phyloP scores from a whole-genome alignment of 768 basidiomycete species.

The Panellus pusillus region DNA sequence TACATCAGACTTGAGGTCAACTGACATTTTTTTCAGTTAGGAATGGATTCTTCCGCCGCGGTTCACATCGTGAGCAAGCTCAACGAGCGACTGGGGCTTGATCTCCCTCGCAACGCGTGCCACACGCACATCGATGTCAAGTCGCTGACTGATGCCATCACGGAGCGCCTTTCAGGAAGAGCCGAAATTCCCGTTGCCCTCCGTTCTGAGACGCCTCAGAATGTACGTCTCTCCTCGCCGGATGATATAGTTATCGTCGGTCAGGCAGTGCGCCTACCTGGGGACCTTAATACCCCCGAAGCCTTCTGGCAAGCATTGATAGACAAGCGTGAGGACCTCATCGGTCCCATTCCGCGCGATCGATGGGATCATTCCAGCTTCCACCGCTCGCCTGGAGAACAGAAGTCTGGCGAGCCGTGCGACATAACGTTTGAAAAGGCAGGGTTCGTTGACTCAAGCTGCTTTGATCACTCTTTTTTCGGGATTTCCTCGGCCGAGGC shows the following conservation, averaged over 20 bases:
- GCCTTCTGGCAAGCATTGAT: conserved; percentile 35
- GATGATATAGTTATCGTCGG: conserved; percentile 39
- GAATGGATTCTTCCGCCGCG: conserved; percentile 37
- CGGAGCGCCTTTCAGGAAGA: not conserved
- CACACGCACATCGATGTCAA: conserved; percentile 33
- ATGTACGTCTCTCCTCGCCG: too few relatives aligned
- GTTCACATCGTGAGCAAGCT: conserved; percentile 31
- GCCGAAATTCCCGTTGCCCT: not conserved
- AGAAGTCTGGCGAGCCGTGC: conserved; percentile 22
- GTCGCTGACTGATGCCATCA: conserved; percentile 28
- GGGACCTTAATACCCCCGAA: conserved; percentile 30
- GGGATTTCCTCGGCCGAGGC: conserved; percentile 37
- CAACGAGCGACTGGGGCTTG: conserved; percentile 27
- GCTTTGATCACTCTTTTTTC: conserved; percentile 38
- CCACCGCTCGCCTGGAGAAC: conserved; percentile 25
- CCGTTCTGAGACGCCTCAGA: not conserved
- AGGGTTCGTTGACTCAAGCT: conserved; percentile 32
- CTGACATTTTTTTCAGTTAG: conserved; percentile 26
- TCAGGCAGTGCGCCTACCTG: conserved; percentile 35
- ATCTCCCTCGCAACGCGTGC: conserved; percentile 34
- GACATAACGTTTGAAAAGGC: conserved; percentile 33
- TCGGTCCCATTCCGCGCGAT: conserved; percentile 30
- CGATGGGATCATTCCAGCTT: conserved; percentile 40
- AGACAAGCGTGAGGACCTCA: conserved; percentile 31
- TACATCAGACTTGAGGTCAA: not conserved